Conservation (phyloP, 768 basidiomycete genomes). For the Podaxis mareebaensis region DNA sequence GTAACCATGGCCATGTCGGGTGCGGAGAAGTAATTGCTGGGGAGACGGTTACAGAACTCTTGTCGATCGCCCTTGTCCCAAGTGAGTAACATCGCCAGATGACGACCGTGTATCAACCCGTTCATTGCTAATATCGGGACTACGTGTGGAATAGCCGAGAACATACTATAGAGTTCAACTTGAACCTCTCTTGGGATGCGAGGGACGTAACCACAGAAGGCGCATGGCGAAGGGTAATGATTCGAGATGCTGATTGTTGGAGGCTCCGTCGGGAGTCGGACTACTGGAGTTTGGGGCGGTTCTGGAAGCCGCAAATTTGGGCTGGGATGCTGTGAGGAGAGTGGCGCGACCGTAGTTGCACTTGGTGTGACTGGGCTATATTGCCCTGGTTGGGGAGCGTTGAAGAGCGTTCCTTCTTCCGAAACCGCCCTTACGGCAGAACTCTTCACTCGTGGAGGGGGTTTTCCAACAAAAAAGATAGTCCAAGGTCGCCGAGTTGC, state of each 20-base stretch:
- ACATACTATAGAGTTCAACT: not conserved
- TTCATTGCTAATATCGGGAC: conserved; percentile 1
- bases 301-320: not conserved
- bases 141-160: conserved; percentile 12
- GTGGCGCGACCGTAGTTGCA: not conserved
- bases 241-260: too few relatives aligned
- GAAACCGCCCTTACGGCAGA: not conserved
- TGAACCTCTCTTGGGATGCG: conserved; percentile 1
- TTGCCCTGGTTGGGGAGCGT: not conserved
- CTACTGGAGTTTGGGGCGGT: not conserved
- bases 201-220: conserved; percentile 12
- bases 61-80: conserved; percentile 5
- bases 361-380: not conserved
- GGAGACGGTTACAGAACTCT: conserved; percentile 15
- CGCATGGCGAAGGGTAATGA: conserved; percentile 2
- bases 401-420: not conserved
- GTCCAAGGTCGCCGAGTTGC: not conserved
- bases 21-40: not conserved
- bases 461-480: conserved; percentile 12
- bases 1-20: not conserved
- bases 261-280: not conserved
- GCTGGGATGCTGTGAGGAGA: not conserved
- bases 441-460: not conserved
- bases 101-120: conserved; percentile 18
- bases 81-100: conserved; percentile 16